Conservation (phyloP, 768 basidiomycete species). For the Suillus variegatus region DNA sequence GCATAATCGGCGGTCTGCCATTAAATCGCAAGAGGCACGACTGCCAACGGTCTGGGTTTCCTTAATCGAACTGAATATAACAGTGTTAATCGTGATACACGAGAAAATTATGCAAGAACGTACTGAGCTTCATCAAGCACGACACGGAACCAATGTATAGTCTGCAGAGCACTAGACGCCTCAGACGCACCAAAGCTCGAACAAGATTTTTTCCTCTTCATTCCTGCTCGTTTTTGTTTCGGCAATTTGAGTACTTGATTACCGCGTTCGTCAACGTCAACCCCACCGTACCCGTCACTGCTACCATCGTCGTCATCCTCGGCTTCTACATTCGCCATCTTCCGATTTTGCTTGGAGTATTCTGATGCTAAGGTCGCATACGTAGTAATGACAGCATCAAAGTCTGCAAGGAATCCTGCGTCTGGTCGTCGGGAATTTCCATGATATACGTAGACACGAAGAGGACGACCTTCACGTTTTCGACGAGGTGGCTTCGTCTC, state of each 20-base stretch:
- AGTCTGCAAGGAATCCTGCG: conserved; percentile 84
- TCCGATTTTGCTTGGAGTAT: conserved; percentile 85
- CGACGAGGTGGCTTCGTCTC: conserved; percentile 34
- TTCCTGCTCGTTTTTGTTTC: conserved; percentile 67
- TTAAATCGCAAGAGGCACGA: conserved; percentile 91
- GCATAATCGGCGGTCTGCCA: conserved; percentile 90
- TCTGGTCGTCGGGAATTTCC: conserved; percentile 87
- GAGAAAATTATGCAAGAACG: conserved; percentile 35
- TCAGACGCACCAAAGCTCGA: conserved; percentile 48
- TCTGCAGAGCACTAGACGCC: conserved; percentile 81
- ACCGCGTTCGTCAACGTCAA: conserved; percentile 70
- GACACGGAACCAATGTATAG: conserved; percentile 94
- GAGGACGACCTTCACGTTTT: conserved; percentile 47
- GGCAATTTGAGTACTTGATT: conserved; percentile 58
- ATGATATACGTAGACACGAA: conserved; percentile 96
- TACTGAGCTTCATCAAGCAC: conserved; percentile 96
- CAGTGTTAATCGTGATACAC: conserved; percentile 3
- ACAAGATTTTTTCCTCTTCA: conserved; percentile 63
- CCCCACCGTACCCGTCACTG: conserved; percentile 59
- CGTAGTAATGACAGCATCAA: conserved; percentile 97
- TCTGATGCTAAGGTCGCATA: conserved; percentile 96
- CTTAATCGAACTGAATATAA: conserved; percentile 80
- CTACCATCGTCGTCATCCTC: conserved; percentile 70
- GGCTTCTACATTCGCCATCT: conserved; percentile 54
- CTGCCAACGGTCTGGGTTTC: conserved; percentile 93